These are phyloP conservation scores for Hypoxylon intermedium DNA, from an alignment of 495 filamentous ascomycete species.

Conservation along the genomic window DNA sequence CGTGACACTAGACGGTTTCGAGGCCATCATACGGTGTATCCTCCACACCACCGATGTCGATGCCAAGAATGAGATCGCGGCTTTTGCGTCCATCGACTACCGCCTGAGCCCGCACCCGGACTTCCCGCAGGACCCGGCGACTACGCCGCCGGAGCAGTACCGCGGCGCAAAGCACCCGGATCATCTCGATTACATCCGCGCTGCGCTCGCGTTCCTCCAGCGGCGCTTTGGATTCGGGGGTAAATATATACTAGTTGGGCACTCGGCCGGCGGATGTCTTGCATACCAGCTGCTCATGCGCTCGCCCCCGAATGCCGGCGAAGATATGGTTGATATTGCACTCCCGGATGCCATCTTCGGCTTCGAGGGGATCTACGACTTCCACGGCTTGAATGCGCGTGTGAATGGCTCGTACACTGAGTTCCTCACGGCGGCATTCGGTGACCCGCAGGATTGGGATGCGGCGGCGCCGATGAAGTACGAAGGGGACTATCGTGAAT, in stretches of 20 bases:
- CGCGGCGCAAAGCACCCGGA: slow-evolving; percentile 70
- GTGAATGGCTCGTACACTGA: slow-evolving; percentile 29
- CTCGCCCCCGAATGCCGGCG: background rate
- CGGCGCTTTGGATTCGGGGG: slow-evolving; percentile 56
- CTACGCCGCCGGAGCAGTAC: slow-evolving; percentile 41
- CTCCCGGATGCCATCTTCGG: slow-evolving; percentile 36
- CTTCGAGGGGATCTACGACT: slow-evolving; percentile 44
- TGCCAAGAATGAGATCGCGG: slow-evolving; percentile 54
- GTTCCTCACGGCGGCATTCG: slow-evolving; percentile 38
- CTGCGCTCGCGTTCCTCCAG: slow-evolving; percentile 68
- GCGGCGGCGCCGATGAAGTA: slow-evolving; percentile 35
- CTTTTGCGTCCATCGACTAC: slow-evolving; percentile 78
- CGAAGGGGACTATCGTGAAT: slow-evolving; percentile 46
- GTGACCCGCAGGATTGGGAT: slow-evolving; percentile 38
- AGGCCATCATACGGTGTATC: slow-evolving; percentile 55
- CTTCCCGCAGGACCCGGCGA: slow-evolving; percentile 58
- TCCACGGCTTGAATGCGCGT: slow-evolving; percentile 35
- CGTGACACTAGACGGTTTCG: slow-evolving; percentile 60
- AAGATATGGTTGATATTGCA: background rate
- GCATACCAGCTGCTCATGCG: slow-evolving; percentile 72
- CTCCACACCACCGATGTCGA: slow-evolving; percentile 38
- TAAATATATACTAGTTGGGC: slow-evolving; percentile 73
- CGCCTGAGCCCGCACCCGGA: slow-evolving; percentile 76
- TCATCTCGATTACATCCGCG: slow-evolving; percentile 73
- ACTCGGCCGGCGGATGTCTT: slow-evolving; percentile 78